Base-by-base conservation (phyloP, 2,329 filamentous ascomycete species). In the Zarea fungicola region DNA sequence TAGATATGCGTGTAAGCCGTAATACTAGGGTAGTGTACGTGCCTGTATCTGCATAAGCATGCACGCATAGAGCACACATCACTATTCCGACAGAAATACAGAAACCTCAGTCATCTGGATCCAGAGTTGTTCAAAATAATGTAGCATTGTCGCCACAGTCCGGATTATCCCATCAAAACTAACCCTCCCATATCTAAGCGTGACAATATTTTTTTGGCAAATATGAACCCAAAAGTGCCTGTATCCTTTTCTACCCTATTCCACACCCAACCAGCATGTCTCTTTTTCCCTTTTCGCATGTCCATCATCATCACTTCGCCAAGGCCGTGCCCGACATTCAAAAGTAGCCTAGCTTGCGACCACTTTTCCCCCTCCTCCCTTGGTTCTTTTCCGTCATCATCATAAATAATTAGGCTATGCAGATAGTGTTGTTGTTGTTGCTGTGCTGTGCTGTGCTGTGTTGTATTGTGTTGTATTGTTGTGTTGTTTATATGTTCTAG, bases 121-220 rank as follows among this genome's bases (percentile, higher is more conserved):
- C n/a, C n/a, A n/a, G n/a, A n/a, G n/a, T n/a, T n/a, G n/a, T n/a
- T n/a, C n/a, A n/a, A n/a, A n/a, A n/a, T n/a, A n/a, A n/a, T 14
- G 42, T 19, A 21, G 34, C 18, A 19, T 22, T 16, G 18, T 13
- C 21, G 28, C 29, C 9, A 21, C 21, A 16, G 14, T 37, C 25
- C 42, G 29, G 26, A 34, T 35, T 31, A 39, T 46, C 43, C 43
- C 43, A 46, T 46, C 39, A 25, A 46, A 46, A 46, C 42, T 39
- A 46, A 45, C 23, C 21, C 43, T 9, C 16, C 42, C 43, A 41
- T 40, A 36, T 48, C 45, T 48, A 48, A 48, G 36, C 36, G 26
- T 48, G 45, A 48, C 26, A 48, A 41, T 48, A 48, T 43, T 26
- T n/a, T n/a, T n/a, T 49, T 16, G 47, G 41, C 40, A 49, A 49